These are phyloP conservation scores for Guyanaporus albipodus DNA, from an alignment of 768 basidiomycete genomes.

Conservation along the genomic window DNA sequence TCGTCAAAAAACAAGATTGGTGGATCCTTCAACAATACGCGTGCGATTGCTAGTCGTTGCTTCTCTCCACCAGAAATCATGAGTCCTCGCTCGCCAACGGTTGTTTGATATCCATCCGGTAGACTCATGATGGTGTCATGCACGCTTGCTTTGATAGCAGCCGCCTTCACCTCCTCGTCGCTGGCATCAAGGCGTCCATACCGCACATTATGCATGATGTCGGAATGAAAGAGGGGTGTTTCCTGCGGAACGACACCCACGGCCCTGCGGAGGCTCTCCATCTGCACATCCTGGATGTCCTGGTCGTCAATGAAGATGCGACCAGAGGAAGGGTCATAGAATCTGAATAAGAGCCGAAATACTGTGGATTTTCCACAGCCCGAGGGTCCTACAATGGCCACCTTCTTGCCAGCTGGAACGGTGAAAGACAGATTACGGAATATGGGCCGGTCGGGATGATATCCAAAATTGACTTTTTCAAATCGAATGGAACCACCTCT, in stretches of 20 bases:
- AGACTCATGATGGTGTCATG: slow-evolving; percentile 74
- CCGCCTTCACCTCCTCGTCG: slow-evolving; percentile 86
- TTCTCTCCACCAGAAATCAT: slow-evolving; percentile 99
- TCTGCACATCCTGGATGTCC: slow-evolving; percentile 67
- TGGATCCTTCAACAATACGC: slow-evolving; percentile 90
- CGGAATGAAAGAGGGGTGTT: slow-evolving; percentile 94
- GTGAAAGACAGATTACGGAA: slow-evolving; percentile 86
- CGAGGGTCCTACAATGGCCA: slow-evolving; percentile 94
- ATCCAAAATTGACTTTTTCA: slow-evolving; percentile 87
- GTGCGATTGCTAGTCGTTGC: slow-evolving; percentile 90
- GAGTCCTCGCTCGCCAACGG: slow-evolving; percentile 92
- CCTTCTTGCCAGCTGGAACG: slow-evolving; percentile 93
- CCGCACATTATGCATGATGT: slow-evolving; percentile 92
- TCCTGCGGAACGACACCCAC: slow-evolving; percentile 98
- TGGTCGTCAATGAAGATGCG: slow-evolving; percentile 87
- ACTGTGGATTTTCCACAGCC: slow-evolving; percentile 98
- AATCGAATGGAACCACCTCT: slow-evolving; percentile 88
- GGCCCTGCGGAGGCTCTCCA: slow-evolving; percentile 64
- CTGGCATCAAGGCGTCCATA: slow-evolving; percentile 86
- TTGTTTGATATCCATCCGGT: slow-evolving; percentile 84
- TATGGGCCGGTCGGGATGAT: slow-evolving; percentile 89
- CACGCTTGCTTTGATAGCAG: slow-evolving; percentile 82
- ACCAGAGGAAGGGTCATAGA: slow-evolving; percentile 84
- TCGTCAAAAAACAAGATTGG: slow-evolving; percentile 98
- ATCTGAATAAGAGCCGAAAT: slow-evolving; percentile 89